Conservation (phyloP, 2,329 filamentous ascomycete species). For the Arthrobotrys musiformis region DNA sequence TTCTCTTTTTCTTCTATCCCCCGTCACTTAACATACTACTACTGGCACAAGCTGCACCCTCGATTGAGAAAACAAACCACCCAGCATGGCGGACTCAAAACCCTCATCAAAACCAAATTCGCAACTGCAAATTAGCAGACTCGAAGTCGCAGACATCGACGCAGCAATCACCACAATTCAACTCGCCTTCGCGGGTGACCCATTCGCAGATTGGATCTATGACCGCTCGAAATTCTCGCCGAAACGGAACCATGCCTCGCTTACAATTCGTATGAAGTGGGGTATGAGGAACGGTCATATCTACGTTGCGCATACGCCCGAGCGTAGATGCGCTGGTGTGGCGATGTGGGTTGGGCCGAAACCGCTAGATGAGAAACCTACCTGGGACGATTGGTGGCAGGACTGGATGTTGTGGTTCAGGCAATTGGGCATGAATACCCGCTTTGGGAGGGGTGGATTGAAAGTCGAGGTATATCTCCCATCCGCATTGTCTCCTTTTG, state of each 20-base stretch:
- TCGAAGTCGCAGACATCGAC: conserved; percentile 64
- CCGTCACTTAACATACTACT: neutral
- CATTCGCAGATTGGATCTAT: conserved; percentile 75
- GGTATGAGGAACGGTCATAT: conserved; percentile 76
- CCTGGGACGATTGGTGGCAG: conserved; percentile 73
- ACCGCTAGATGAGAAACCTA: conserved; percentile 65
- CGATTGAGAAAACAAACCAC: conserved; percentile 6
- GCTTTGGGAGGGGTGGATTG: conserved; percentile 75
- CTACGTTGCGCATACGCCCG: conserved; percentile 70
- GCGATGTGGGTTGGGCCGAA: conserved; percentile 77
- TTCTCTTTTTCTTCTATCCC: neutral
- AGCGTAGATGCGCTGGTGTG: conserved; percentile 72
- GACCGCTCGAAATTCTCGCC: conserved; percentile 71
- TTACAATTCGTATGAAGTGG: conserved; percentile 75
- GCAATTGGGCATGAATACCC: conserved; percentile 75
- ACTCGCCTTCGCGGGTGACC: conserved; percentile 73
- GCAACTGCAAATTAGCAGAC: conserved; percentile 26
- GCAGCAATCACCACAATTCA: conserved; percentile 74
- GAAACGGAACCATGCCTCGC: conserved; percentile 71
- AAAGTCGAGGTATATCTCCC: conserved; percentile 67
- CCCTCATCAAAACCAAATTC: neutral
- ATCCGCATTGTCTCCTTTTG: conserved; percentile 29
- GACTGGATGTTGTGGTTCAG: conserved; percentile 74
- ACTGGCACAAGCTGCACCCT: conserved; percentile 1
- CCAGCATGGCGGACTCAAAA: conserved; percentile 32